Evolutionary conservation across 2,329 filamentous ascomycete species (phyloP).

Genomic region (Verticillium alfalfae): DNA sequence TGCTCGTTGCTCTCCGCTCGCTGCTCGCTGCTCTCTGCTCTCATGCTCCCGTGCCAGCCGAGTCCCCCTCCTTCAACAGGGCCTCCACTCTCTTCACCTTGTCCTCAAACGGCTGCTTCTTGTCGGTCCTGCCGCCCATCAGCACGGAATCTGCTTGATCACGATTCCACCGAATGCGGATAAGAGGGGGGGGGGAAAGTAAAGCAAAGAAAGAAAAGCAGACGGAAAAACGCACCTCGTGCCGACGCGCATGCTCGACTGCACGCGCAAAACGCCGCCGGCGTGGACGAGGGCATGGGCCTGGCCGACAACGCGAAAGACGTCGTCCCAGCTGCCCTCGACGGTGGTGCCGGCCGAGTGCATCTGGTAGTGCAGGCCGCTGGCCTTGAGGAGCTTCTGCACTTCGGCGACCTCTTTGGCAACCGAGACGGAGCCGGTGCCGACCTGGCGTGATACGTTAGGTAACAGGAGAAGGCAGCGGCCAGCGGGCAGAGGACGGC

Average conservation of each 20-base stretch:
- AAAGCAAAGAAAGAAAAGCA: no score
- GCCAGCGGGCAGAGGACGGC: neutral
- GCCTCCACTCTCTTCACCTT: constrained; percentile 62
- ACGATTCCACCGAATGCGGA: no score
- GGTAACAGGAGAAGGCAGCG: neutral
- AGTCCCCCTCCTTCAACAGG: neutral
- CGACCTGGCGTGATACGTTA: constrained; percentile 49
- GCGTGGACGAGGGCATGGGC: constrained; percentile 74
- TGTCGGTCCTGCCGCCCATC: constrained; percentile 62
- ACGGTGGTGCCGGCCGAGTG: constrained; percentile 92
- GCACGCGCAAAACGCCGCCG: constrained; percentile 73
- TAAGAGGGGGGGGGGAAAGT: no score
- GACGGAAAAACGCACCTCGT: constrained; percentile 52
- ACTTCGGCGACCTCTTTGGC: constrained; percentile 83
- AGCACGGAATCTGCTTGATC: neutral
- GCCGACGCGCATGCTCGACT: constrained; percentile 83
- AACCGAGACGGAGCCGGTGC: constrained; percentile 71
- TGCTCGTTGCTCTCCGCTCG: no score
- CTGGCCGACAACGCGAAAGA: constrained; percentile 81
- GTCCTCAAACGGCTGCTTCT: constrained; percentile 73
- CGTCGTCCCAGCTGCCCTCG: constrained; percentile 86
- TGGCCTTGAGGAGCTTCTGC: constrained; percentile 76
- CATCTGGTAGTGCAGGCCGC: constrained; percentile 79
- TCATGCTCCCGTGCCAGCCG: neutral
- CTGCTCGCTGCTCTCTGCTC: no score